These are phyloP conservation scores for Penicillium sp. DNA, from an alignment of 2,329 filamentous ascomycete species.

Conservation along the genomic window DNA sequence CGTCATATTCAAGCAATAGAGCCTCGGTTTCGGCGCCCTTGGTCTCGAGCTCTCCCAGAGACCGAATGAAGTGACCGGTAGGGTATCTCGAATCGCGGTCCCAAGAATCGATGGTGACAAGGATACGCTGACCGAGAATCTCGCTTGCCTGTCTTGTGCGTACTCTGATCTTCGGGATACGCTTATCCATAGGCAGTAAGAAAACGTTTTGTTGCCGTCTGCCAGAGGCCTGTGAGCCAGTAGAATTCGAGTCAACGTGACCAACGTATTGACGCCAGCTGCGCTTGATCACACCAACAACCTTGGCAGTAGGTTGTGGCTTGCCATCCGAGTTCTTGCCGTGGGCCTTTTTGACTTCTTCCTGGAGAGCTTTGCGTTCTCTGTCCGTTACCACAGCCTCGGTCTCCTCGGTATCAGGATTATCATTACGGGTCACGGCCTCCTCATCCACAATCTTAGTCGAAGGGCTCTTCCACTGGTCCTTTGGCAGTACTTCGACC, in stretches of 20 bases:
- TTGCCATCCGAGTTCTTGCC: conserved; percentile 71
- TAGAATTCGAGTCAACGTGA: conserved; percentile 85
- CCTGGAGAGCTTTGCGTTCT: conserved; percentile 82
- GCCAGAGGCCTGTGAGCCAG: conserved; percentile 71
- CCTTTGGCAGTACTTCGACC: conserved; percentile 86
- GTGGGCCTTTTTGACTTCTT: conserved; percentile 85
- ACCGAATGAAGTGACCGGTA: conserved; percentile 88
- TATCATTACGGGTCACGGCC: conserved; percentile 85
- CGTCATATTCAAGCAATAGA: conserved; percentile 88
- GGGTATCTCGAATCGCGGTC: conserved; percentile 91
- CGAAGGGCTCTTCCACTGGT: conserved; percentile 95
- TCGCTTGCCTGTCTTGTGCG: conserved; percentile 87
- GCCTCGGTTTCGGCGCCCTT: conserved; percentile 98
- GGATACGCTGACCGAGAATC: conserved; percentile 82
- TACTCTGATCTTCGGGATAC: conserved; percentile 91
- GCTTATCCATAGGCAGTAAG: conserved; percentile 96
- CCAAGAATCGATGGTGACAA: conserved; percentile 95
- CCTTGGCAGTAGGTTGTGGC: conserved; percentile 84
- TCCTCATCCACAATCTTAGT: conserved; percentile 97
- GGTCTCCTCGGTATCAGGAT: conserved; percentile 75
- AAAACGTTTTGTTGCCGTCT: conserved; percentile 91
- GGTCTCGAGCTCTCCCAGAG: conserved; percentile 87
- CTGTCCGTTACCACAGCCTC: conserved; percentile 81
- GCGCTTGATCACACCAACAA: conserved; percentile 88
- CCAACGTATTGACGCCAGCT: conserved; percentile 99